Conservation (phyloP, 2,329 filamentous ascomycete genomes). For the Monosporascus ibericus region DNA sequence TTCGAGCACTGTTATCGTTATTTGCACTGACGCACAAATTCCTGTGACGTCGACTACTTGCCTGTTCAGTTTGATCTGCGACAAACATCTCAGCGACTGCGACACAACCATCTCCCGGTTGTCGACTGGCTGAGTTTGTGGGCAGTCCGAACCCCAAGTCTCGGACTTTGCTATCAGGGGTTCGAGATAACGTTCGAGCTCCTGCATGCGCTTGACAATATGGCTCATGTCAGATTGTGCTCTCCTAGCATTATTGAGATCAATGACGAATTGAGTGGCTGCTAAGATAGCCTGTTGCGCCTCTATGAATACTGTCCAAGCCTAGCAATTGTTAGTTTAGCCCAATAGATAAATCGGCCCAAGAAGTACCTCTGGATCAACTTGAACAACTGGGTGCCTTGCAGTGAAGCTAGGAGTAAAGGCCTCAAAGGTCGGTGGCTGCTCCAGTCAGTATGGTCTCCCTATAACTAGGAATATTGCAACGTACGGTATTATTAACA, state of each 20-base stretch:
- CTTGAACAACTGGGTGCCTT: constrained; percentile 32
- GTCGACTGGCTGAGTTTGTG: constrained; percentile 29
- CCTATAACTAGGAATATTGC: not conserved
- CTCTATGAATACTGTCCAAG: constrained; percentile 37
- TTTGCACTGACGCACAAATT: constrained; percentile 5
- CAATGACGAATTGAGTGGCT: constrained; percentile 41
- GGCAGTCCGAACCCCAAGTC: constrained; percentile 26
- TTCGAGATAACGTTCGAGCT: constrained; percentile 32
- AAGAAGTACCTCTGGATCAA: constrained; percentile 33
- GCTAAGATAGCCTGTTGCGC: constrained; percentile 41
- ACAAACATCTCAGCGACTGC: constrained; percentile 38
- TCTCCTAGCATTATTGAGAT: constrained; percentile 37
- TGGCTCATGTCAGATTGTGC: constrained; percentile 30
- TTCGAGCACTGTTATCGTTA: constrained; percentile 33
- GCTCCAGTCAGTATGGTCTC: constrained; percentile 3
- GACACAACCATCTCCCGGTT: constrained; percentile 34
- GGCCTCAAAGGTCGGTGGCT: constrained; percentile 37
- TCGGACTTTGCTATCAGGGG: constrained; percentile 32
- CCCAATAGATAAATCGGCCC: not conserved
- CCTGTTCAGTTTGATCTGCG: constrained; percentile 46
- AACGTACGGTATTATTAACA: constrained; percentile 40
- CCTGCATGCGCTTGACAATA: constrained; percentile 35
- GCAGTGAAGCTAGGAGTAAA: constrained; percentile 40
- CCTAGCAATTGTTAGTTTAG: constrained; percentile 23
- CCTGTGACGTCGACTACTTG: constrained; percentile 8